These are phyloP conservation scores for Zygoascus flipseniorum DNA, from an alignment of 805 yeast species.

Conservation along the genomic window DNA sequence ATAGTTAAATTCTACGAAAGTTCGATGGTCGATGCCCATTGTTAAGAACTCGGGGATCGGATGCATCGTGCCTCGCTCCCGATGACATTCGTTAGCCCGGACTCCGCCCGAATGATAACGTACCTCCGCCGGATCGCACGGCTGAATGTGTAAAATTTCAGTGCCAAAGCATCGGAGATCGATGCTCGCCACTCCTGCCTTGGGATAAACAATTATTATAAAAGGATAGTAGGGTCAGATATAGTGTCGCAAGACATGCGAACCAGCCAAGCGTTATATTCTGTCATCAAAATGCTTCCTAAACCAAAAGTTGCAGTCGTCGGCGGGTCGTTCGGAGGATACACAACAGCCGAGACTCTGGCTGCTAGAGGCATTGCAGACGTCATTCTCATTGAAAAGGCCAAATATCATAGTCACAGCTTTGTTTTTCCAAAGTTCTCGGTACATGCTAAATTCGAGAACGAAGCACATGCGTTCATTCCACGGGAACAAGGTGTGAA, in stretches of 20 bases:
- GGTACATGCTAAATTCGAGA: constrained; percentile 1
- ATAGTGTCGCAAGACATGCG: background rate
- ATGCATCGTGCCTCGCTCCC: too few relatives aligned
- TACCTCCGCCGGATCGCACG: background rate
- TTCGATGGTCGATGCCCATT: too few relatives aligned
- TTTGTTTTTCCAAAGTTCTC: constrained; percentile 10
- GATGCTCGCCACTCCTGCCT: too few relatives aligned
- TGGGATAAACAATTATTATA: too few relatives aligned
- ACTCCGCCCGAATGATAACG: background rate
- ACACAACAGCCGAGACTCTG: constrained; percentile 5
- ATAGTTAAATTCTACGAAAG: too few relatives aligned
- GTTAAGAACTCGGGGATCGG: too few relatives aligned
- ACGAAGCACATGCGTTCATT: constrained; percentile 6
- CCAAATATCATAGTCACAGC: constrained; percentile 5
- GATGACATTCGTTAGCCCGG: too few relatives aligned
- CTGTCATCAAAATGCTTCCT: background rate
- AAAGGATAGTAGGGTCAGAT: too few relatives aligned
- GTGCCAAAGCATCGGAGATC: background rate
- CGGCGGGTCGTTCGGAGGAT: constrained; percentile 12
- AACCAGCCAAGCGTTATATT: background rate
- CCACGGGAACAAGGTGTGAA: constrained; percentile 2
- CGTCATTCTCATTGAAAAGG: constrained; percentile 5
- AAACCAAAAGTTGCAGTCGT: constrained; percentile 4
- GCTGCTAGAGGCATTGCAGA: background rate
- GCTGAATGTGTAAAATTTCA: background rate